These are phyloP conservation scores for Eimeria necatrix DNA, from an alignment of 169 alveolate species.

Conservation along the genomic window DNA sequence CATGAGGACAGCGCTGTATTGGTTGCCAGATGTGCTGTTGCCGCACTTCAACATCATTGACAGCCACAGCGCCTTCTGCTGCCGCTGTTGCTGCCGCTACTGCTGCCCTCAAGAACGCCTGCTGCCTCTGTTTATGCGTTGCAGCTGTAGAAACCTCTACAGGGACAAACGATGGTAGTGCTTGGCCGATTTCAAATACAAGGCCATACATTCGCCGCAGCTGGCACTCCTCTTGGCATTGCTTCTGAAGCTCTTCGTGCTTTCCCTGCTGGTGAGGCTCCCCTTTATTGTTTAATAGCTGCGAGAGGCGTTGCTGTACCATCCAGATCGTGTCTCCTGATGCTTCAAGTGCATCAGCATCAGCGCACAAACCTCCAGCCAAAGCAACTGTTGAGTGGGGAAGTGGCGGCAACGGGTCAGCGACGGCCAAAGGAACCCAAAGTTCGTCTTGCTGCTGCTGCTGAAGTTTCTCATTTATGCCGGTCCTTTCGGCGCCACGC, in stretches of 20 bases:
- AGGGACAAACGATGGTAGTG: slow-evolving; percentile 31
- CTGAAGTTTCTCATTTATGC: neutral
- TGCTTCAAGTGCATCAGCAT: slow-evolving; percentile 50
- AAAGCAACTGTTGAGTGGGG: slow-evolving; percentile 49
- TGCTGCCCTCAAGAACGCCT: slow-evolving; percentile 35
- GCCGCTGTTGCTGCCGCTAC: neutral
- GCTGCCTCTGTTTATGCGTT: slow-evolving; percentile 47
- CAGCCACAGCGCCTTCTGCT: neutral
- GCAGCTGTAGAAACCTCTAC: slow-evolving; percentile 20
- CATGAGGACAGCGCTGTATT: neutral
- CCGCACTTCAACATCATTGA: neutral
- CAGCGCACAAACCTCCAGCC: slow-evolving; percentile 15
- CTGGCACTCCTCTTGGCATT: neutral
- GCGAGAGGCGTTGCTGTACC: slow-evolving; percentile 18
- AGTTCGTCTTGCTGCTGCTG: slow-evolving; percentile 38
- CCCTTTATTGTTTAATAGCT: neutral
- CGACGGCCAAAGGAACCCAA: slow-evolving; percentile 24
- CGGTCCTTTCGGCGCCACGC: neutral
- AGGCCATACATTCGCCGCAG: slow-evolving; percentile 54
- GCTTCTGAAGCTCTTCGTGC: slow-evolving; percentile 17
- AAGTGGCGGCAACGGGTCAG: slow-evolving; percentile 55
- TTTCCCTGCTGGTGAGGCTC: neutral
- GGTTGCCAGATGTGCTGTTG: slow-evolving; percentile 43
- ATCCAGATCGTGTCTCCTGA: slow-evolving; percentile 49
- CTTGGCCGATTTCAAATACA: slow-evolving; percentile 10